phyloP scores from a whole-genome alignment of 2,329 filamentous ascomycete species.

The Apiospora rasikravindrae region DNA sequence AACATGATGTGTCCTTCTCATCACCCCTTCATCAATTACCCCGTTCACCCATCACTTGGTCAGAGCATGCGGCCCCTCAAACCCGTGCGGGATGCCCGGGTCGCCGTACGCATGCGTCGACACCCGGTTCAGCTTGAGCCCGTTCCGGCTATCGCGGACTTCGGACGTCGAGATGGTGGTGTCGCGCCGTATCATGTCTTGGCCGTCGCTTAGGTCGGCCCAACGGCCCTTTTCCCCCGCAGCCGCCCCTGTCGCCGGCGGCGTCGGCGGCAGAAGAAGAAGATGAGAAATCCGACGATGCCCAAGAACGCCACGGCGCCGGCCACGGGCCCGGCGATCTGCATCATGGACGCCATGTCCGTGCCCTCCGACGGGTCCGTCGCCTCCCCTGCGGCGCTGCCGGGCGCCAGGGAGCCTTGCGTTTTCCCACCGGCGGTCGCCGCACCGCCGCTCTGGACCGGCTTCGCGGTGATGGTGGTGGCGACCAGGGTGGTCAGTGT shows the following conservation, averaged over 20 bases:
- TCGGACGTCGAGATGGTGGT: background rate
- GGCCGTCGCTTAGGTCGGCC: background rate
- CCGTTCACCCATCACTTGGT: background rate
- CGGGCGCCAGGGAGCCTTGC: background rate
- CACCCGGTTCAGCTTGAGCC: slow-evolving; percentile 7
- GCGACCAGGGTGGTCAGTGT: background rate
- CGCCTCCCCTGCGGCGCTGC: background rate
- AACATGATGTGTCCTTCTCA: too few relatives aligned
- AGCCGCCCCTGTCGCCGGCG: background rate
- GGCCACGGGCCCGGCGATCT: background rate
- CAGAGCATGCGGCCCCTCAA: slow-evolving; percentile 54
- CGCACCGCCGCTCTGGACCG: background rate
- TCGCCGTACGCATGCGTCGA: slow-evolving; percentile 21
- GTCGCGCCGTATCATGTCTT: background rate
- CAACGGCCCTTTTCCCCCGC: background rate
- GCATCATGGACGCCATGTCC: background rate
- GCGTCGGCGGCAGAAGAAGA: slow-evolving; percentile 9
- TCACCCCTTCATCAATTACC: background rate
- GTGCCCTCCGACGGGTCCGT: background rate
- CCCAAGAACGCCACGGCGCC: background rate
- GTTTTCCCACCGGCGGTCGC: background rate
- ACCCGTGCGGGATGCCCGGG: slow-evolving; percentile 60
- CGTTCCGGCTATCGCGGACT: background rate
- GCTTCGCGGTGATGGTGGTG: background rate
- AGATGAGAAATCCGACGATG: background rate